phyloP scores from a whole-genome alignment of 208 protist species.

The Acanthamoeba polyphaga region DNA sequence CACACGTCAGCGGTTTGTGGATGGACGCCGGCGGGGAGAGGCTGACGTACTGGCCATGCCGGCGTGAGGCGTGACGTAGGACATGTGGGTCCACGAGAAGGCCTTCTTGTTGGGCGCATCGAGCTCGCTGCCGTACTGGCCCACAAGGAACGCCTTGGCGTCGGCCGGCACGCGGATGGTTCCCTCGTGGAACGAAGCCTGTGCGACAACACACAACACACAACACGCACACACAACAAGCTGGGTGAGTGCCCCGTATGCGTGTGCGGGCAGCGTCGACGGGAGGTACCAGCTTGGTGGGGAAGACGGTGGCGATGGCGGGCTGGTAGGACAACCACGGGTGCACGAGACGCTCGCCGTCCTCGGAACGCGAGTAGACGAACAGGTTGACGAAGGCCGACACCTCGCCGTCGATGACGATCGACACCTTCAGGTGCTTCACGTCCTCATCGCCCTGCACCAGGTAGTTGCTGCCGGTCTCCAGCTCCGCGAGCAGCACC shows the following conservation, averaged over 20 bases:
- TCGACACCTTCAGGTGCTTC: slow-evolving; percentile 17
- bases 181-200: neutral
- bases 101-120: slow-evolving; percentile 11
- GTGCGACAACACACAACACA: neutral
- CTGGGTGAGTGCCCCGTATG: neutral
- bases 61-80: slow-evolving; percentile 6
- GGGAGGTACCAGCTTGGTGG: slow-evolving; percentile 26
- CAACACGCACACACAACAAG: neutral
- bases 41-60: neutral
- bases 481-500: neutral
- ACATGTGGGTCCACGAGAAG: slow-evolving; percentile 50
- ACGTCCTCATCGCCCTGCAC: slow-evolving; percentile 26
- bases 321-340: slow-evolving; percentile 37
- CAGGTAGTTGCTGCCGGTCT: slow-evolving; percentile 19
- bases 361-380: neutral
- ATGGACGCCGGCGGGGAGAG: neutral
- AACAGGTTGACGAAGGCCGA: slow-evolving; percentile 1
- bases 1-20: neutral
- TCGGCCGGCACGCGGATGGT: slow-evolving; percentile 25
- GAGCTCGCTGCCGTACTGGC: slow-evolving; percentile 53
- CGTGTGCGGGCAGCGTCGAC: neutral
- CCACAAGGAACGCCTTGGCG: slow-evolving; percentile 13
- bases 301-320: slow-evolving; percentile 42
- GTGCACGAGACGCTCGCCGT: slow-evolving; percentile 1
- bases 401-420: slow-evolving; percentile 19